phyloP scores from a whole-genome alignment of 306 rosid species.

The Sesbania bispinosa region DNA sequence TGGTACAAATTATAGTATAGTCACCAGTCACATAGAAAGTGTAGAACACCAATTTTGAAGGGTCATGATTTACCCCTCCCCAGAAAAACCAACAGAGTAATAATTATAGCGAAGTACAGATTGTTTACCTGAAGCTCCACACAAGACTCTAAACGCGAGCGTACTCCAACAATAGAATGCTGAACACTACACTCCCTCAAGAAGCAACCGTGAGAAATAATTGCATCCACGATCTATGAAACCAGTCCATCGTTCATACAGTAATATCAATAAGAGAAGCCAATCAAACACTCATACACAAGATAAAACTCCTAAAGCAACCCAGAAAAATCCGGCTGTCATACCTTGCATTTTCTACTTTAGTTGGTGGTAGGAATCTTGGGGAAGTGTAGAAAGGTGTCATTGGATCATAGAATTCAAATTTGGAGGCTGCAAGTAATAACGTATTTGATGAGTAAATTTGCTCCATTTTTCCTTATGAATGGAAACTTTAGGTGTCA shows the following conservation, averaged over 20 bases:
- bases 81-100: neutral
- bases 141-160: constrained; percentile 84
- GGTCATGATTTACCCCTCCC: neutral
- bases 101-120: neutral
- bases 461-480: neutral
- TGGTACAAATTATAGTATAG: neutral
- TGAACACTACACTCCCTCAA: constrained; percentile 80
- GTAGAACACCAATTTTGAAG: neutral
- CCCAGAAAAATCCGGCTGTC: constrained; percentile 20
- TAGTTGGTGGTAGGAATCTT: constrained; percentile 94
- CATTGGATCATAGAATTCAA: constrained; percentile 87
- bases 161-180: constrained; percentile 90
- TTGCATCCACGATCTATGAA: constrained; percentile 79
- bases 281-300: neutral
- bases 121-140: constrained; percentile 71
- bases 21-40: neutral
- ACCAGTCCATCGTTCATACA: constrained; percentile 6
- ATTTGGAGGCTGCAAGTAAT: constrained; percentile 66
- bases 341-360: constrained; percentile 96
- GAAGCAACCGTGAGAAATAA: constrained; percentile 95
- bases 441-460: constrained; percentile 22
- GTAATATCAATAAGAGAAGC: constrained; percentile 5
- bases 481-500: neutral
- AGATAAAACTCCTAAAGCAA: neutral
- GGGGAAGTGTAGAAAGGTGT: constrained; percentile 98